Evolutionary conservation across 2,329 filamentous ascomycete genomes (phyloP), one percentile per base, ranked within the genome.

Genomic region (Diaporthe citriasiana): DNA sequence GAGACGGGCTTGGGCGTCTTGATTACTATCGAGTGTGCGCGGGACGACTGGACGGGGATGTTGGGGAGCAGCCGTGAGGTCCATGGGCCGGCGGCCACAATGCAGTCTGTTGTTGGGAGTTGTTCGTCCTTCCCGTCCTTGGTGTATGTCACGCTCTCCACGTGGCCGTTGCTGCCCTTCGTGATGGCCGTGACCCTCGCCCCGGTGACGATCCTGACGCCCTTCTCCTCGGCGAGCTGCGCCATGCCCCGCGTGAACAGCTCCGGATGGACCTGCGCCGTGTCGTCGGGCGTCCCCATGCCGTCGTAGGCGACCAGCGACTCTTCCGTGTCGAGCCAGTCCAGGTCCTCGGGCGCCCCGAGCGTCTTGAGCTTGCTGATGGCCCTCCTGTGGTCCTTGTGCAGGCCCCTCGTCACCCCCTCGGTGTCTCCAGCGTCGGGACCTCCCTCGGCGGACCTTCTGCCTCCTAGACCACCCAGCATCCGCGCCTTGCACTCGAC

Each of bases 261-360:
- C 78, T 91, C 94, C 0, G 93, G 93, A 79, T 95, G 93, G 1
- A 95, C 93, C 82, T 95, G 93, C 0, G 93, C 93, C 1, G 93
- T 95, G 70, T 92, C 90, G 8, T 82, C 78, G 1, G 85, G 85
- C 0, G 92, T 91, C 22, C 81, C 81, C 76, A 83, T 82, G n/a
- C 73, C 76, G 9, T 82, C 79, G 73, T 82, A 82, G 1, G 76
- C 78, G 51, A 55, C 83, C 82, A 74, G 92, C 78, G 45, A 86
- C 81, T 47, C 90, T 86, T 12, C 87, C 81, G 69, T 74, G 74
- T 89, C 88, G 17, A 95, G 83, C 93, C 93, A 95, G 79, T 94
- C 92, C 33, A 95, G 83, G 76, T 94, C 93, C 51, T 88, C 81
- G 0, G 93, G 82, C 13, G 77, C 81, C 42, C 80, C 81, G 38